Evolutionary conservation across 768 basidiomycete species (phyloP).

Genomic region (Tremella mesenterica): DNA sequence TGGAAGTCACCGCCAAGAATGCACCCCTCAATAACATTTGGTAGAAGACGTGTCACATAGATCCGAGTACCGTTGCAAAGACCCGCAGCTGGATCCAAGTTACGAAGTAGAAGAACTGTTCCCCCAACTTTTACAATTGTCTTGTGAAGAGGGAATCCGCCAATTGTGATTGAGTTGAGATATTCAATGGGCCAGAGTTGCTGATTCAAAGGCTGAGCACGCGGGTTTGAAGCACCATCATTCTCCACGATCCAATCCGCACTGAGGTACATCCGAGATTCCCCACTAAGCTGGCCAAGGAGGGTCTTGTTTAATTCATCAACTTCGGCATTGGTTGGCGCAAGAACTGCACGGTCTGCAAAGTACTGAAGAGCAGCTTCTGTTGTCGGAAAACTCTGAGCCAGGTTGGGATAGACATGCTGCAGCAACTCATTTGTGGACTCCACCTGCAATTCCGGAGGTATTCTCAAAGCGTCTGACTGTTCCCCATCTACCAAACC

Average conservation of each 20-base stretch:
- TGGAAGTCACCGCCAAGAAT: background rate
- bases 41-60: too few species aligned
- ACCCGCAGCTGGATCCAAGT: slow-evolving; percentile 42
- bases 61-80: slow-evolving; percentile 48
- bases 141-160: slow-evolving; percentile 46
- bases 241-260: background rate
- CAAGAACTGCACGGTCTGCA: background rate
- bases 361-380: background rate
- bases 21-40: too few species aligned
- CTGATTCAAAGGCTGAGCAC: too few species aligned
- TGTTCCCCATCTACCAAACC: background rate
- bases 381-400: background rate
- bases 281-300: background rate
- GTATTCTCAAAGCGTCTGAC: too few species aligned
- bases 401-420: background rate
- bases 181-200: background rate
- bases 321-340: background rate
- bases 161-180: background rate
- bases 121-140: slow-evolving; percentile 39
- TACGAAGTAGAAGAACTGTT: too few species aligned
- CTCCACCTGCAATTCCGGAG: too few species aligned
- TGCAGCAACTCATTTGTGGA: background rate
- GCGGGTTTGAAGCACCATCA: background rate
- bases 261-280: background rate
- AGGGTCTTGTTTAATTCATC: background rate